Evolutionary conservation across 441 rosid genomes (phyloP), one percentile per base, ranked within the genome.

Genomic region (Viola pubescens): DNA sequence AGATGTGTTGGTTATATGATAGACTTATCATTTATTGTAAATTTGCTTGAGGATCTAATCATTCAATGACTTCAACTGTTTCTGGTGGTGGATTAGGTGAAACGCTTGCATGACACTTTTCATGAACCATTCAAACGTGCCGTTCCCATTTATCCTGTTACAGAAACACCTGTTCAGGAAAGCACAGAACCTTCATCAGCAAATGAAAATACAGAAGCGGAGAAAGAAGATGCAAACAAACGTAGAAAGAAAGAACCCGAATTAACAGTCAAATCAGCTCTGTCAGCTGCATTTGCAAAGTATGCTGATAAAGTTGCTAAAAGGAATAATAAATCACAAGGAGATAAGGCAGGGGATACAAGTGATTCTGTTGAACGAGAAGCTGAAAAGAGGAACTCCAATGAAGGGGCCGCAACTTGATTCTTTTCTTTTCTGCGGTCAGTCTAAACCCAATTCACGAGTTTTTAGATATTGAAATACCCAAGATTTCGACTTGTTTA

Each of bases 61-160:
- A 49, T 48, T 37, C 7, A 34, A 26, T 45, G 37, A 4, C n/a
- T 57, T 61, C 45, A 19, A 16, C 16, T 46, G 55, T 38, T 11
- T 10, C 40, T 57, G 12, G 13, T 74, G 39, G 58, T 57, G 65
- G 37, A 49, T 61, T 68, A 86, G 98, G 98, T 89, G 54, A 94
- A 79, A 69, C 83, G 96, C 67, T 75, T 94, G 77, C 70, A 90
- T 60, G 96, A 90, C 65, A 80, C 98, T 51, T 88, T 94, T 75
- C 97, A 94, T 38, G 97, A 94, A 64, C 99, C 99, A 59, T 94
- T 90, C 79, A 88, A 86, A 85, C 94, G 91, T 38, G 73, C 63
- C 9, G 65, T 75, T 71, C 64, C 85, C 39, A 76, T 75, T 66
- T 73, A 72, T 44, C 80, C 82, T 41, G 47, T 72, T 55, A 69